phyloP scores from a whole-genome alignment of 495 filamentous ascomycete genomes.

The Amniculicola lignicola region DNA sequence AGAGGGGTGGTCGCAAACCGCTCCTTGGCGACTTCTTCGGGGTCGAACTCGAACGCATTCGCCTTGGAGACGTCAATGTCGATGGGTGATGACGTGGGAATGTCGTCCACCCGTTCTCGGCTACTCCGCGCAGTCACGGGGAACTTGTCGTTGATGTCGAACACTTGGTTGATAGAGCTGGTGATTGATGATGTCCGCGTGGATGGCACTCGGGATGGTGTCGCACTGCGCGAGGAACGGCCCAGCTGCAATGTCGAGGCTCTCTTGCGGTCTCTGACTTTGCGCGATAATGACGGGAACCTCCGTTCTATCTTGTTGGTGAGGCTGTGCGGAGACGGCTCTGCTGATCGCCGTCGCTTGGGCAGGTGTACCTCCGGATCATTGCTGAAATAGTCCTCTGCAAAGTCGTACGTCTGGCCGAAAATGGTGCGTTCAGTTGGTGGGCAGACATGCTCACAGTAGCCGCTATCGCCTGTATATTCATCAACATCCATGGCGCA shows the following conservation, averaged over 20 bases:
- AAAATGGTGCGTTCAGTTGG: conserved; percentile 9
- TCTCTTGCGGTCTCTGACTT: conserved; percentile 56
- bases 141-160: conserved; percentile 43
- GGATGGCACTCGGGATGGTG: conserved; percentile 55
- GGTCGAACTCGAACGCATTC: conserved; percentile 15
- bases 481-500: background rate
- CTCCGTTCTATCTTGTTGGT: conserved; percentile 65
- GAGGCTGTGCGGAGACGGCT: conserved; percentile 60
- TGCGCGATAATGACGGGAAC: conserved; percentile 69
- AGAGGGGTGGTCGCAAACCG: conserved; percentile 73
- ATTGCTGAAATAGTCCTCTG: conserved; percentile 48
- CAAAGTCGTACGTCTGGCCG: conserved; percentile 23
- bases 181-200: conserved; percentile 68
- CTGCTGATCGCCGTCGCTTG: conserved; percentile 65
- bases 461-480: conserved; percentile 17
- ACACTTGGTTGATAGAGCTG: conserved; percentile 49
- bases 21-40: conserved; percentile 42
- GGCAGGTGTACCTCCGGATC: conserved; percentile 52
- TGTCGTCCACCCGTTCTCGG: conserved; percentile 54
- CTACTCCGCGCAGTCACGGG: conserved; percentile 63
- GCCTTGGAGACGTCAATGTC: conserved; percentile 61
- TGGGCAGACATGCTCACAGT: conserved; percentile 15
- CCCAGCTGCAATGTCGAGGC: conserved; percentile 43
- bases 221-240: conserved; percentile 40
- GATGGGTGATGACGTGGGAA: conserved; percentile 45